Base-by-base conservation (phyloP, 2,329 filamentous ascomycete species). In the Fusarium pseudocircinatum region DNA sequence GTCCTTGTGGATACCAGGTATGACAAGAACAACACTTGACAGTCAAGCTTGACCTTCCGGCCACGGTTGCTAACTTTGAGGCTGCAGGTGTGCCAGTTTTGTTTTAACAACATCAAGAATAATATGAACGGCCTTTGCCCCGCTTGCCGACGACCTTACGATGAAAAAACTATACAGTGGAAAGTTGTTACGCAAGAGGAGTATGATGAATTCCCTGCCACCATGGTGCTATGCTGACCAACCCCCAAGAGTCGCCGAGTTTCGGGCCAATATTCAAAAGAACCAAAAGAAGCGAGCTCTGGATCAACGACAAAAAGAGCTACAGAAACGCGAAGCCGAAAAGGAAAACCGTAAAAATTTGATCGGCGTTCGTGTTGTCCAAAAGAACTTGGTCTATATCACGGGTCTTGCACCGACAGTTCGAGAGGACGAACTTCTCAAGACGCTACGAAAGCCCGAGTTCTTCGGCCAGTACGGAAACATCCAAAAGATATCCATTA, bases 391-490 rank as follows among this genome's bases (percentile, higher is more conserved):
- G 50, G 96, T 99, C 73, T 99, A 99, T 82, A 96, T 99, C 72
- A 97, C 97, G 40, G 96, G 96, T 57, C 87, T 99, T 32, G 97
- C 94, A 71, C 96, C 96, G 18, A 95, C 93, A 39, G 94, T 97
- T 70, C 92, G 94, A 72, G 96, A 99, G 83, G 95, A 98, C 80
- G 94, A 96, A 77, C 87, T 99, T 7, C 88, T 98, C 52, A 94
- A 96, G 82, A 98, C 95, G 0, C 86, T 99, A 52, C 92, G 97
- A 63, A 95, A 95, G 70, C 91, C 91, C 54, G 93, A 98, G 79
- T 99, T 98, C 81, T 99, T 99, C 78, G 96, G 96, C 11, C 96
- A 99, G 82, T 99, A 99, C 81, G 96, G 96, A 77, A 96, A 96
- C 80, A 99, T 99, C 76, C 93, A 97, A 80, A 99, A 99, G 83